phyloP scores from a whole-genome alignment of 306 rosid species.

The Purshia tridentata region DNA sequence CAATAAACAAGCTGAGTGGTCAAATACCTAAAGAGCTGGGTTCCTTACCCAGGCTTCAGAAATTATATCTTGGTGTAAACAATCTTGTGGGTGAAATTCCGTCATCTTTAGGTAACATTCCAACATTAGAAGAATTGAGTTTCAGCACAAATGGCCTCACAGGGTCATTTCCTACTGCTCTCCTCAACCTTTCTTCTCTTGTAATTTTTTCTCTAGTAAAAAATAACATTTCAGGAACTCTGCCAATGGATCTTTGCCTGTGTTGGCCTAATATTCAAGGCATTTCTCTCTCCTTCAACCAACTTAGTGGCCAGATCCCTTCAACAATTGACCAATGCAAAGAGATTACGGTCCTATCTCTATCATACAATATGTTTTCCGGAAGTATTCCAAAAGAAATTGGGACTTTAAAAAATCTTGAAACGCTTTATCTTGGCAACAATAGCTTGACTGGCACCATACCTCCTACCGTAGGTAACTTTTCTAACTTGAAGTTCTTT shows the following conservation, averaged over 20 bases:
- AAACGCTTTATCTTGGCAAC: not conserved
- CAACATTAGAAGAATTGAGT: not conserved
- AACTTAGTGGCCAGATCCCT: constrained; percentile 5
- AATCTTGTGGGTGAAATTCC: not conserved
- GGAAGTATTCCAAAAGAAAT: constrained; percentile 8
- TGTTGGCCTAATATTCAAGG: too few species aligned
- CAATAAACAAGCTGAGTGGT: not conserved
- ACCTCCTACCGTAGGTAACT: not conserved
- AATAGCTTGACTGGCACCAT: constrained; percentile 6
- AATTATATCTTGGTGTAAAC: not conserved
- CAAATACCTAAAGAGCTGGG: not conserved
- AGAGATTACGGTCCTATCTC: not conserved
- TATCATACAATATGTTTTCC: not conserved
- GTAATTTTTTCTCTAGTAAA: not conserved
- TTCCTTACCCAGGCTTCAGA: not conserved
- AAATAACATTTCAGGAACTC: constrained; percentile 6
- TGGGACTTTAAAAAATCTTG: constrained; percentile 10
- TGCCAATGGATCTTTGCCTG: not conserved
- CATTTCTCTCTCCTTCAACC: not conserved
- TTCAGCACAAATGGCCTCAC: not conserved
- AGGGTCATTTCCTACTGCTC: not conserved
- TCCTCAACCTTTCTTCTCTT: constrained; percentile 13
- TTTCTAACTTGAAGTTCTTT: not conserved
- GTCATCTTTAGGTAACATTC: not conserved
- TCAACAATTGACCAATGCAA: not conserved